Conservation (phyloP, 2,329 filamentous ascomycete genomes). For the Arthroderma sp. region DNA sequence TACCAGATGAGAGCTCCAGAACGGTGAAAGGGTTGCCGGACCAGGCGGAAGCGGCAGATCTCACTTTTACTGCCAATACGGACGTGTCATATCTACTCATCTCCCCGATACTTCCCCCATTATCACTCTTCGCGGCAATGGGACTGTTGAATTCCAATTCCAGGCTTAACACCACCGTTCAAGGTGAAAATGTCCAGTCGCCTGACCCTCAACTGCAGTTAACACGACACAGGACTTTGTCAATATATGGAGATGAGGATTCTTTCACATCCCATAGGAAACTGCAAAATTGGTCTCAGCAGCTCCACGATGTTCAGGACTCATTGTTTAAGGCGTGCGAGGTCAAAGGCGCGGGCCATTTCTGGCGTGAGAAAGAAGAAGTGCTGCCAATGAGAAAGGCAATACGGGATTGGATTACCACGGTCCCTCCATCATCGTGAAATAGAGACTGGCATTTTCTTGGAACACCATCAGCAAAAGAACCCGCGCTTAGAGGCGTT, state of each 20-base stretch:
- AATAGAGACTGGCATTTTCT: neutral
- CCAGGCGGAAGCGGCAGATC: neutral
- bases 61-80: neutral
- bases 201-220: conserved; percentile 44
- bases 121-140: conserved; percentile 51
- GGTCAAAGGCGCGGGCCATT: conserved; percentile 45
- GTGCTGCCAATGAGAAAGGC: conserved; percentile 26
- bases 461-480: neutral
- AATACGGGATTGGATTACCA: conserved; percentile 29
- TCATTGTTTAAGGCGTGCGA: conserved; percentile 39
- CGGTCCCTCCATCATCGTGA: conserved; percentile 2
- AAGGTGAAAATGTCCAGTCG: conserved; percentile 18
- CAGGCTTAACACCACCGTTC: conserved; percentile 13
- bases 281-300: conserved; percentile 52
- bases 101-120: conserved; percentile 46
- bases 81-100: conserved; percentile 43
- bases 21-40: neutral
- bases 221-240: conserved; percentile 45
- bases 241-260: conserved; percentile 64
- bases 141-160: conserved; percentile 32
- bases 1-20: conserved; percentile 40
- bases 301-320: conserved; percentile 32
- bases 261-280: conserved; percentile 55
- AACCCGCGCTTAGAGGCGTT: neutral
- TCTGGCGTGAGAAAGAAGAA: conserved; percentile 47